These are phyloP conservation scores for Pterocarpus santalinus DNA, from an alignment of 306 rosid genomes.

Conservation along the genomic window DNA sequence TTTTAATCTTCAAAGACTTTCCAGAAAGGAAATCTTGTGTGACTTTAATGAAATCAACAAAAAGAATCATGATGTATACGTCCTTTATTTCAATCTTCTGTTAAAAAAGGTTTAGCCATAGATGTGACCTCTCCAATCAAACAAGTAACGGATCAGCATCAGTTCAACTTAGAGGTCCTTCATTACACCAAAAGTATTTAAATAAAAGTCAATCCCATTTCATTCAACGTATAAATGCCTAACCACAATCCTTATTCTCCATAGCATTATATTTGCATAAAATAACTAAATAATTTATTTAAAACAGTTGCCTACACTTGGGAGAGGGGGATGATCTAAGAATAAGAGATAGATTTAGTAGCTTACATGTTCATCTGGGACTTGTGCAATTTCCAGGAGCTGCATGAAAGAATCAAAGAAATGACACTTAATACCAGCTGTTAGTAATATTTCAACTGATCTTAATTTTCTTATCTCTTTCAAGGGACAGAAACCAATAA, in stretches of 20 bases:
- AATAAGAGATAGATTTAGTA: slow-evolving; percentile 40
- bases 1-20: not conserved
- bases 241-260: not conserved
- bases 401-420: slow-evolving; percentile 60
- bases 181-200: not conserved
- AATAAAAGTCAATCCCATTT: slow-evolving; percentile 3
- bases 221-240: not conserved
- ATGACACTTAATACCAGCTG: slow-evolving; percentile 7
- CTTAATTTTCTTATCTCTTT: slow-evolving; percentile 8
- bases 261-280: not conserved
- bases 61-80: slow-evolving; percentile 4
- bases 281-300: not conserved
- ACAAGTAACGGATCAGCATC: too few relatives aligned
- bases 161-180: not conserved
- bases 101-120: too few relatives aligned
- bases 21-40: not conserved
- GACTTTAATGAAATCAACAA: slow-evolving; percentile 32
- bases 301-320: not conserved
- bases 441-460: not conserved
- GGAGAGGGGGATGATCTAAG: not conserved
- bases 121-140: too few relatives aligned
- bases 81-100: too few relatives aligned
- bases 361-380: slow-evolving; percentile 92
- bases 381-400: slow-evolving; percentile 99
- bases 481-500: slow-evolving; percentile 21